Evolutionary conservation across 345 rosid species (phyloP), one percentile per base, ranked within the genome.

Genomic region (Mercurialis annua): DNA sequence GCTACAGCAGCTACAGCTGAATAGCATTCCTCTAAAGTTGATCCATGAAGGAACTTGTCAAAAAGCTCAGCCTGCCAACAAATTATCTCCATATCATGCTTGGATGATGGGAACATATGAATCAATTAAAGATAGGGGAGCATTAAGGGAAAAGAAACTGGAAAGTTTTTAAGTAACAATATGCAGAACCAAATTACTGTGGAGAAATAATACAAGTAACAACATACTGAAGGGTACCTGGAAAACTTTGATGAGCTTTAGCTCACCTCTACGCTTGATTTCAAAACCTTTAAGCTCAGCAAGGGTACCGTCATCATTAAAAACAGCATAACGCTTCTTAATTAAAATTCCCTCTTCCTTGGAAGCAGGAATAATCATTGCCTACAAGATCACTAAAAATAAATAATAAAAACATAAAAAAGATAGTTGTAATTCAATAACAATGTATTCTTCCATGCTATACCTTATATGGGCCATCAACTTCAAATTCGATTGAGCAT

Each of bases 201-300:
- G 14, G 27, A 54, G 27, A 34, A 52, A n/a, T 20, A 20, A 29
- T 4, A 14, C 1, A 61, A 23, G 31, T 21, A 31, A 21, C 16
- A 59, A 23, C 29, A 53, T 53, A 16, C 27, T 18, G 64, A 56
- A 76, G 15, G 50, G 51, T 85, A 92, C 97, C 98, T 92, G 98
- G 74, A 93, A 93, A 71, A 89, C 92, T 84, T 93, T 93, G 72
- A 93, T 93, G 80, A 93, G 94, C 81, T 93, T 93, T 69, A 93
- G 91, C 86, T 93, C 97, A 73, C 98, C 98, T 81, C 98, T 85
- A 29, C 97, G 97, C 82, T 93, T 93, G 78, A 93, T 89, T 86
- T 93, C 98, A 86, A 93, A 93, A 73, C 98, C 98, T 83, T 93
- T 93, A 36, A 93, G 96, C 82, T 90, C 98, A 9, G 98, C 98